Percentiles rank a stretch among this genome's conserved stretches.
These are phyloP conservation scores for Apiospora pterosperma DNA, from an alignment of 2,329 filamentous ascomycete species.

Conservation along the genomic window DNA sequence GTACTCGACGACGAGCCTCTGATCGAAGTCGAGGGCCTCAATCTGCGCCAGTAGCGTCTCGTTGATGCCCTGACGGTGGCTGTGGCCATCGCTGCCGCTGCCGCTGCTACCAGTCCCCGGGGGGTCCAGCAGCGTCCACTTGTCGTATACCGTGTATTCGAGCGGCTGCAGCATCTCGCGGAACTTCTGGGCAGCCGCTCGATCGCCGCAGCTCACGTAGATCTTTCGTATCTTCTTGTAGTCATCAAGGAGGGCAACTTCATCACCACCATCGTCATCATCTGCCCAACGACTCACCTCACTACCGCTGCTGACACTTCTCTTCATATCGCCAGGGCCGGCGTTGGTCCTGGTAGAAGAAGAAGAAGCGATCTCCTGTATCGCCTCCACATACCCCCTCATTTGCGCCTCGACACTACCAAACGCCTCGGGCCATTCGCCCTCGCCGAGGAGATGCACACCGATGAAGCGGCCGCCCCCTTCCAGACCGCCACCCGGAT, in stretches of 20 bases:
- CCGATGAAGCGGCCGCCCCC: background rate
- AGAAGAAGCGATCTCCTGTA: background rate
- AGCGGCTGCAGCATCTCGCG: constrained; percentile 9
- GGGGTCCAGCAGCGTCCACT: constrained; percentile 6
- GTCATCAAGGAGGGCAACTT: background rate
- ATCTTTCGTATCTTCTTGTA: background rate
- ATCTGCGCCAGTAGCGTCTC: background rate
- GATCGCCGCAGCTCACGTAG: constrained; percentile 9
- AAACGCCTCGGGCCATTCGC: background rate
- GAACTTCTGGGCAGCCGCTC: background rate
- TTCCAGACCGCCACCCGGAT: background rate
- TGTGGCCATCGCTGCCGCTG: background rate
- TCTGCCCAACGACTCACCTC: no score
- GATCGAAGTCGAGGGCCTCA: constrained; percentile 3
- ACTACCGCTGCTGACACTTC: background rate
- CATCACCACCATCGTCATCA: background rate
- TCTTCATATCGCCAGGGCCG: background rate
- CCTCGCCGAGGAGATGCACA: background rate
- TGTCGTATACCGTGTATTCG: constrained; percentile 8
- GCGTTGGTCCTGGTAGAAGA: background rate
- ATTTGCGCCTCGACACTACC: background rate
- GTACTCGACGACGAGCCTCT: constrained; percentile 11
- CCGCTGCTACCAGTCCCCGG: background rate
- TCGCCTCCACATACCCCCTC: background rate
- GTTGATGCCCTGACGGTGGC: background rate